Base-by-base conservation (phyloP, 2,329 filamentous ascomycete species). In the Metarhizium guizhouense region DNA sequence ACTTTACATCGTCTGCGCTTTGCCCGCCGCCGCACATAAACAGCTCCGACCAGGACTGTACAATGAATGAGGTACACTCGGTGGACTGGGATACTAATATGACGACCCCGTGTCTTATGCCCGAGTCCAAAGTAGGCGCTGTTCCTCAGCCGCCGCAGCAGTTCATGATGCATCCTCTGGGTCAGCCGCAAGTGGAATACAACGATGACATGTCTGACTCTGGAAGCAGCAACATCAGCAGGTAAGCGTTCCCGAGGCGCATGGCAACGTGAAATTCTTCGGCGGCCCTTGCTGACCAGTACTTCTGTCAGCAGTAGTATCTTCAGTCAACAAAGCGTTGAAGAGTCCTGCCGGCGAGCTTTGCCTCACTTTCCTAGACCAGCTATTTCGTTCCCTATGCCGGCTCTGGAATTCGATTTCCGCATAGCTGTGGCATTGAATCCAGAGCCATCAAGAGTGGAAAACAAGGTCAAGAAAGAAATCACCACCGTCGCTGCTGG, bases 401-500 rank as follows among this genome's bases (percentile, higher is more conserved):
- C 76, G 5, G 70, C 68, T 42, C 70, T 78, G 52, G 71, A 71
- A 52, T 76, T 78, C 49, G 76, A 80, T 61, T 78, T 80, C 60
- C 75, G 76, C 55, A 74, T 80, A 64, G 73, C 74, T 45, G 76
- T 79, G 14, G 68, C 66, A 18, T 66, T 78, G 32, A 73, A 74
- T 57, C 72, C 73, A 18, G 71, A 73, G 52, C 67, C 71, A 36
- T 70, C 76, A 11, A 69, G 70, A 25, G 70, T 78, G 43, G 76
- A 76, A 34, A 64, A 67, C 13, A 70, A 74, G 52, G 73, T 71
- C 38, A 69, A 72, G 55, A 72, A 76, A 56, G 77, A 79, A 60
- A 78, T 77, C 64, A 76, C 76, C 32, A 75, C 75, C 13, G 75
- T 79, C 52, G 70, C 70, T 7, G 72, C 72, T 10, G 76, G 77